These are phyloP conservation scores for Neurospora sp. DNA, from an alignment of 495 filamentous ascomycete genomes.

Conservation along the genomic window DNA sequence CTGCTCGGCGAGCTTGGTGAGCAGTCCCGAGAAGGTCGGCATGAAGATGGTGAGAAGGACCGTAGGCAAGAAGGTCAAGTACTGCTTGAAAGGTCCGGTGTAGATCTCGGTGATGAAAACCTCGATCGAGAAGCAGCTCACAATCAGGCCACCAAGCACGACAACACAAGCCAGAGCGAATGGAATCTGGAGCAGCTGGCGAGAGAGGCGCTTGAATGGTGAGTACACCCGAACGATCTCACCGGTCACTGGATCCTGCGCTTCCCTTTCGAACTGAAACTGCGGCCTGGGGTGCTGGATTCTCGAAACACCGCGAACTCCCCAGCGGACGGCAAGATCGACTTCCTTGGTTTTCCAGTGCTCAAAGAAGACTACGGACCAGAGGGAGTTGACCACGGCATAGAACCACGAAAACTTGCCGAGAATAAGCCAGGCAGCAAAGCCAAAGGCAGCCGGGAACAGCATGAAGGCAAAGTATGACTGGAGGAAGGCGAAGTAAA, in stretches of 20 bases:
- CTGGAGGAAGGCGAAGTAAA: slow-evolving; percentile 94
- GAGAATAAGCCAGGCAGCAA: slow-evolving; percentile 70
- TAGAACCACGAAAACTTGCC: slow-evolving; percentile 80
- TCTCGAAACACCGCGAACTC: slow-evolving; percentile 74
- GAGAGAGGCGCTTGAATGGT: slow-evolving; percentile 60
- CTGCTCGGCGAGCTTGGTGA: slow-evolving; percentile 65
- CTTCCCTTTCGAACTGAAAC: slow-evolving; percentile 67
- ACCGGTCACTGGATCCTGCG: slow-evolving; percentile 73
- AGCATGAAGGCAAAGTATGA: slow-evolving; percentile 80
- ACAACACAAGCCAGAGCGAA: slow-evolving; percentile 67
- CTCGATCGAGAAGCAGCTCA: slow-evolving; percentile 84
- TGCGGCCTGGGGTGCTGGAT: slow-evolving; percentile 68
- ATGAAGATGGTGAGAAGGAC: slow-evolving; percentile 71
- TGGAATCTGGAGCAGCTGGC: slow-evolving; percentile 79
- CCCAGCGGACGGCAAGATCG: slow-evolving; percentile 86
- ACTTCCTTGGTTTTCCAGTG: slow-evolving; percentile 94
- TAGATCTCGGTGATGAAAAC: slow-evolving; percentile 95
- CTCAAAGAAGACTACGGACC: slow-evolving; percentile 87
- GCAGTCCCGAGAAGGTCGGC: slow-evolving; percentile 64
- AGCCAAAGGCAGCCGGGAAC: slow-evolving; percentile 77
- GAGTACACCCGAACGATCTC: slow-evolving; percentile 73
- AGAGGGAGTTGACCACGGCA: slow-evolving; percentile 68
- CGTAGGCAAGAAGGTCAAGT: slow-evolving; percentile 81
- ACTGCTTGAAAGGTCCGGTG: slow-evolving; percentile 74
- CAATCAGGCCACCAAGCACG: slow-evolving; percentile 71